Evolutionary conservation across 2,329 filamentous ascomycete species (phyloP).

Genomic region (Hymenoscyphus albidus): DNA sequence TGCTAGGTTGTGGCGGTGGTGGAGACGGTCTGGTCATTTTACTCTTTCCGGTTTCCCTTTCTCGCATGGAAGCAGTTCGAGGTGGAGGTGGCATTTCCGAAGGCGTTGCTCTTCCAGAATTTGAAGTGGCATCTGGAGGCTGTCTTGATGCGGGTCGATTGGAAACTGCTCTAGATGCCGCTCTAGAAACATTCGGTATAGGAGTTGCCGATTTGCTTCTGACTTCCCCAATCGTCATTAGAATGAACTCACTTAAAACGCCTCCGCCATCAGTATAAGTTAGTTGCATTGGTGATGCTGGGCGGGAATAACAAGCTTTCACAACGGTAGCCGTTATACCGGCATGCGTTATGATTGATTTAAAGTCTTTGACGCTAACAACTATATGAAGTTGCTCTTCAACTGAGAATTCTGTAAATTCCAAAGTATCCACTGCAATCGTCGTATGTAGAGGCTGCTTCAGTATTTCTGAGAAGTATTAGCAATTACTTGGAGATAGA

Average conservation of each 20-base stretch:
- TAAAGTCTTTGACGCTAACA: conserved; percentile 79
- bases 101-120: conserved; percentile 25
- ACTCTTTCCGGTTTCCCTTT: conserved; percentile 23
- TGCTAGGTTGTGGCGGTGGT: conserved; percentile 51
- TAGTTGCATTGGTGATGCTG: conserved; percentile 68
- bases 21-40: conserved; percentile 47
- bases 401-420: conserved; percentile 71
- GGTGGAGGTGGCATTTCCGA: conserved; percentile 30
- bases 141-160: conserved; percentile 30
- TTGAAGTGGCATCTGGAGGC: conserved; percentile 29
- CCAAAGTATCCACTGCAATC: conserved; percentile 70
- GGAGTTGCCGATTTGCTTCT: conserved; percentile 30
- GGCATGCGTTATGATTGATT: conserved; percentile 73
- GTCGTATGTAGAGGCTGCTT: conserved; percentile 80
- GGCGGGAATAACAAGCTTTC: conserved; percentile 65
- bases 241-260: conserved; percentile 69
- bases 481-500: conserved; percentile 6
- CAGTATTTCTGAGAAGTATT: conserved; percentile 54
- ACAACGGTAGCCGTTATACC: conserved; percentile 64
- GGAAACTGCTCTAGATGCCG: conserved; percentile 15
- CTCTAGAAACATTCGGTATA: conserved; percentile 25
- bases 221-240: conserved; percentile 74
- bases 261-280: conserved; percentile 65
- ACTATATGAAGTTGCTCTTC: conserved; percentile 75
- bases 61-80: conserved; percentile 21